phyloP scores from a whole-genome alignment of 805 yeast genomes.

The Kuraishia floccosa region DNA sequence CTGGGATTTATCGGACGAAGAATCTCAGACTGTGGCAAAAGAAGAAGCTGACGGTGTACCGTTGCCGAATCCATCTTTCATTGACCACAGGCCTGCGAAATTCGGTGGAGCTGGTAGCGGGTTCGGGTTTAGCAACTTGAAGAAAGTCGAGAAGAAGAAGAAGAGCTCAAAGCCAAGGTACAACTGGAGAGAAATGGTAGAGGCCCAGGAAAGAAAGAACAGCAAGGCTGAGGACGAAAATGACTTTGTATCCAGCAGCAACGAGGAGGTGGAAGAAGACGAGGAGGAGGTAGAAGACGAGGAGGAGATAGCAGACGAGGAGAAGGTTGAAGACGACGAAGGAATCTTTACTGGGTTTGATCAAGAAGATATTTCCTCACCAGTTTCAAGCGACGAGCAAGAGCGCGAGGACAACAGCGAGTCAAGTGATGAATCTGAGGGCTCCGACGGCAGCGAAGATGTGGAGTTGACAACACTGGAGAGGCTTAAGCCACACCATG shows the following conservation, averaged over 20 bases:
- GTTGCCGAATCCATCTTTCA: conserved; percentile 31
- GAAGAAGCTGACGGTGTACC: conserved; percentile 7
- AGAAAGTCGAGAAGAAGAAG: conserved; percentile 35
- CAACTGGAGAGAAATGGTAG: conserved; percentile 62
- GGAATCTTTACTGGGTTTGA: conserved; percentile 3
- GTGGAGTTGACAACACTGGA: conserved; percentile 16
- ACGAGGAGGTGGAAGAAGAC: conserved; percentile 15
- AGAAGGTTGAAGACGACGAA: conserved; percentile 11
- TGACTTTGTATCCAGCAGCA: conserved; percentile 36
- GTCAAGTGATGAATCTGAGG: conserved; percentile 17
- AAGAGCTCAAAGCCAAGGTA: conserved; percentile 40
- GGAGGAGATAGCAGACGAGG: conserved; percentile 6
- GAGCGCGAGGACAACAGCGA: conserved; percentile 22
- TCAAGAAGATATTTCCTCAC: no score
- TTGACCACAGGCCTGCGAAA: conserved; percentile 60
- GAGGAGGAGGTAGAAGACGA: conserved; percentile 8
- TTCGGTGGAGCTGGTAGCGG: conserved; percentile 57
- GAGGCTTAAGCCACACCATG: conserved; percentile 32
- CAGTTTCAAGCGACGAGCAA: conserved; percentile 9
- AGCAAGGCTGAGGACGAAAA: conserved; percentile 43
- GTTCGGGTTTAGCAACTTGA: conserved; percentile 51
- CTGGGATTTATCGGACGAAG: conserved; percentile 36
- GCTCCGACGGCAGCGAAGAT: conserved; percentile 16
- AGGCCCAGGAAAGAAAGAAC: conserved; percentile 29
- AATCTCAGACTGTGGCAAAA: conserved; percentile 8